Evolutionary conservation across 2,329 filamentous ascomycete species (phyloP).

Genomic region (Cladophialophora immunda): DNA sequence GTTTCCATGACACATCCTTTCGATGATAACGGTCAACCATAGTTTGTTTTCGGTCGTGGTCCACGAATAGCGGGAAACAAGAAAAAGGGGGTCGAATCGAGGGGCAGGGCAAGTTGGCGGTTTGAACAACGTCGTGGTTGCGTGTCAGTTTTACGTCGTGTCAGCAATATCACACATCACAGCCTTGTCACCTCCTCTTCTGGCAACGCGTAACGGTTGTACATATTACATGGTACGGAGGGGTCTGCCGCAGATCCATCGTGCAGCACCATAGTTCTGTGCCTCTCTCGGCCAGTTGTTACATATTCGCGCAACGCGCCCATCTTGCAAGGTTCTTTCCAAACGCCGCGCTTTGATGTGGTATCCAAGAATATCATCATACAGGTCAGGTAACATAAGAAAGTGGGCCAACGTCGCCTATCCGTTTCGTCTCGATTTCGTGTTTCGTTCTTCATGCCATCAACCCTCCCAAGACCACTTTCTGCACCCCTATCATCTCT

Average conservation of each 20-base stretch:
- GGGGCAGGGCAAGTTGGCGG: neutral
- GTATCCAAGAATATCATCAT: slow-evolving; percentile 29
- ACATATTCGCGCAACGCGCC: slow-evolving; percentile 3
- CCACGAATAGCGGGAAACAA: neutral
- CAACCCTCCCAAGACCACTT: slow-evolving; percentile 86
- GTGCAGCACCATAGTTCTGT: neutral
- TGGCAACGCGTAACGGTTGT: slow-evolving; percentile 5
- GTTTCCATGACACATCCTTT: slow-evolving; percentile 5
- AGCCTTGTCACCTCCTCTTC: slow-evolving; percentile 3
- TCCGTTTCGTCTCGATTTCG: neutral
- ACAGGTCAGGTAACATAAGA: slow-evolving; percentile 1
- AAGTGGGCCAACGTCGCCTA: neutral
- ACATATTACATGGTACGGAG: slow-evolving; percentile 5
- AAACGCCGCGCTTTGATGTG: slow-evolving; percentile 25
- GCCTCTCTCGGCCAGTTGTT: neutral
- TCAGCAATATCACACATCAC: slow-evolving; percentile 1
- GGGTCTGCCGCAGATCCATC: neutral
- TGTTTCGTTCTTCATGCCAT: slow-evolving; percentile 57
- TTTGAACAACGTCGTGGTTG: neutral
- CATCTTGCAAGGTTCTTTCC: slow-evolving; percentile 4
- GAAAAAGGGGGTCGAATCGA: neutral
- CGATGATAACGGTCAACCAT: neutral
- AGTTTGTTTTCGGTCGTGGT: neutral
- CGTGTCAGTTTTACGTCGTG: neutral
- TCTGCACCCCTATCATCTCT: slow-evolving; percentile 85